Percentiles rank a stretch among this genome's conserved stretches.
phyloP scores from a whole-genome alignment of 768 basidiomycete species.

The Leccinum truebloodii region DNA sequence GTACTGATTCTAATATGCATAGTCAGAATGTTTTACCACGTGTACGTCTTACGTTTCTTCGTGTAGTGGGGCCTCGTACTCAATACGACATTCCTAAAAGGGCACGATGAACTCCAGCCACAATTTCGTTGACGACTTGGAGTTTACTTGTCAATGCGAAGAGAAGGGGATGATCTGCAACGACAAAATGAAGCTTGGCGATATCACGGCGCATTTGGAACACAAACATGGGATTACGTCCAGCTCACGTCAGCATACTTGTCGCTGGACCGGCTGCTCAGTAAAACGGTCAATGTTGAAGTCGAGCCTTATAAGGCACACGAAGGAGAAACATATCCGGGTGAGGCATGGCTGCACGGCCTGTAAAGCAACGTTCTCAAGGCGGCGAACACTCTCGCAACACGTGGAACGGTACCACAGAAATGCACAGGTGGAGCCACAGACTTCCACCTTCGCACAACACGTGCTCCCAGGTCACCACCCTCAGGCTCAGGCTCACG shows the following conservation, averaged over 20 bases:
- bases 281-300: background rate
- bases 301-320: conserved; percentile 2
- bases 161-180: background rate
- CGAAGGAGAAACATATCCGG: too few relatives aligned
- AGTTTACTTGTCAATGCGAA: conserved; percentile 5
- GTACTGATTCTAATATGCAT: too few relatives aligned
- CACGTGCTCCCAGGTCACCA: too few relatives aligned
- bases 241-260: background rate
- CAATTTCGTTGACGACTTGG: background rate
- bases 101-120: conserved; percentile 4
- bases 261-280: background rate
- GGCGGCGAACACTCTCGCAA: too few relatives aligned
- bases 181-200: background rate
- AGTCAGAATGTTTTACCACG: too few relatives aligned
- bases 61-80: background rate
- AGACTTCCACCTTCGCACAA: background rate
- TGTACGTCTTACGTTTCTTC: background rate
- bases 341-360: too few relatives aligned
- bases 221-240: background rate
- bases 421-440: background rate
- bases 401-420: conserved; percentile 1
- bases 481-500: too few relatives aligned
- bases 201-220: background rate
- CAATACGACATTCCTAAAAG: background rate
- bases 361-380: too few relatives aligned